Evolutionary conservation across 305 asterid genomes (phyloP).

Genomic region (Fraxinus ornus): DNA sequence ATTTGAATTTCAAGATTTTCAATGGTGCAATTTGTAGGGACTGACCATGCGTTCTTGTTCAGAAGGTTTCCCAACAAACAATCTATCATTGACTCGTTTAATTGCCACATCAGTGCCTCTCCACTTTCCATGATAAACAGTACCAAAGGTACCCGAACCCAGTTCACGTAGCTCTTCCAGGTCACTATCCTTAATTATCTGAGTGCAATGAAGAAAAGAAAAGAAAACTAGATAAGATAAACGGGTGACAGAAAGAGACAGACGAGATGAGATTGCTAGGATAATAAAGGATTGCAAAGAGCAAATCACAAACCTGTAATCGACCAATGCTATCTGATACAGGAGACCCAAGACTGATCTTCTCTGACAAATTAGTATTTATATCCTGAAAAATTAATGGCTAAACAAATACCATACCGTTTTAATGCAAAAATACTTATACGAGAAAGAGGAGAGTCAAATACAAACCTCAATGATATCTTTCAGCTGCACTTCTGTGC

Average conservation of each 20-base stretch:
- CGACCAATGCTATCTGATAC: conserved; percentile 69
- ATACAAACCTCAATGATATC: conserved; percentile 63
- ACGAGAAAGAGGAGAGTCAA: conserved; percentile 20
- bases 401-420: conserved; percentile 15
- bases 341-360: conserved; percentile 65
- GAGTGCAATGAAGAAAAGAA: conserved; percentile 14
- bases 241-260: neutral
- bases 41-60: conserved; percentile 95
- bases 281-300: conserved; percentile 12
- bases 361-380: conserved; percentile 53
- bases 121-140: conserved; percentile 99
- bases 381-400: conserved; percentile 52
- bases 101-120: conserved; percentile 97
- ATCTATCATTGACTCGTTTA: conserved; percentile 81
- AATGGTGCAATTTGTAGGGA: conserved; percentile 22
- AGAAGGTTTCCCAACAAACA: conserved; percentile 85
- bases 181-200: conserved; percentile 80
- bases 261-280: conserved; percentile 4
- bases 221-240: neutral
- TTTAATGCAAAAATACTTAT: neutral
- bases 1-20: conserved; percentile 6
- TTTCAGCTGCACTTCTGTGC: conserved; percentile 40
- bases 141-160: conserved; percentile 98
- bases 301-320: conserved; percentile 58
- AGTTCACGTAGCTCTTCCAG: conserved; percentile 92